Evolutionary conservation across 306 rosid genomes (phyloP).

Genomic region (Vigna mungo): DNA sequence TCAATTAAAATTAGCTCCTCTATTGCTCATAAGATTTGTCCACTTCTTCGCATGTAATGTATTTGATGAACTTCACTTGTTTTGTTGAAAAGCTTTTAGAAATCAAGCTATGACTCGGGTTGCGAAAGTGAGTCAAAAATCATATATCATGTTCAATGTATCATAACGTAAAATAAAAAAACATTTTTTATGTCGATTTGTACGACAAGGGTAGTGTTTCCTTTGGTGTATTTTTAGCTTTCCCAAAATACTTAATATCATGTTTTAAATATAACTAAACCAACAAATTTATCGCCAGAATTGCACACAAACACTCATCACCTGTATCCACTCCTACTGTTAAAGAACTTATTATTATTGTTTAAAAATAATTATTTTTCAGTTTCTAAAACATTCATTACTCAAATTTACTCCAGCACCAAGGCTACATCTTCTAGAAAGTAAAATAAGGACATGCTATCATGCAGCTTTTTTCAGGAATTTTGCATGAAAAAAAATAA

Average conservation of each 20-base stretch:
- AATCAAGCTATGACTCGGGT: constrained; percentile 6
- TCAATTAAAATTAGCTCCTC: constrained; percentile 1
- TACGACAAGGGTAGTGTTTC: no score
- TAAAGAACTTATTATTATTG: neutral
- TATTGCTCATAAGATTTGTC: neutral
- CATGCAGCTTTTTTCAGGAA: neutral
- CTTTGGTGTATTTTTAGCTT: neutral
- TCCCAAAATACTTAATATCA: neutral
- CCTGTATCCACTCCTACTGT: neutral
- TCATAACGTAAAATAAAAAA: neutral
- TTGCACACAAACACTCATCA: neutral
- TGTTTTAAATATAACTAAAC: constrained; percentile 6
- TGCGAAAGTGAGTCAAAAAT: neutral
- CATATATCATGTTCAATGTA: neutral
- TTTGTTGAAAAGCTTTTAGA: constrained; percentile 1
- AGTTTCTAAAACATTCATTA: constrained; percentile 10
- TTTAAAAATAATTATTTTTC: neutral
- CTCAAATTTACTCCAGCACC: constrained; percentile 14
- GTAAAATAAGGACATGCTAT: constrained; percentile 19
- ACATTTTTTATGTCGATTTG: neutral
- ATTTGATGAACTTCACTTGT: neutral
- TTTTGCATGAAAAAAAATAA: neutral
- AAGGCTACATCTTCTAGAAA: neutral
- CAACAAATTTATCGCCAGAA: constrained; percentile 3
- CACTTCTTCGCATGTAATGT: neutral